Conservation (phyloP, 768 basidiomycete genomes). For the Pulveroboletus sp. region DNA sequence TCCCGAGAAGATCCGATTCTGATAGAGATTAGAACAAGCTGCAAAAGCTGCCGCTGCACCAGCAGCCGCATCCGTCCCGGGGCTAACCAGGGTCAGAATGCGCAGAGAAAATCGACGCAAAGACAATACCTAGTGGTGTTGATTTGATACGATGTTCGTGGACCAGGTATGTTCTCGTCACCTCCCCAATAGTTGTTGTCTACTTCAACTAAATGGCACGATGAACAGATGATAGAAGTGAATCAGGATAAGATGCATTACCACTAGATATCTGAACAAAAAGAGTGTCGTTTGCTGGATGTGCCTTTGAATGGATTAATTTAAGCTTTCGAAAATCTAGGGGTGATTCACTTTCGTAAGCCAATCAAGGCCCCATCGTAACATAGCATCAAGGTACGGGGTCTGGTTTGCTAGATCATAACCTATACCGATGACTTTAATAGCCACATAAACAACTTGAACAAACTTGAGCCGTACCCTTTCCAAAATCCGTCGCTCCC, state of each 20-base stretch:
- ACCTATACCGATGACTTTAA: slow-evolving; percentile 37
- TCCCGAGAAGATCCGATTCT: slow-evolving; percentile 52
- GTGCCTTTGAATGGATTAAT: slow-evolving; percentile 52
- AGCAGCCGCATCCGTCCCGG: slow-evolving; percentile 90
- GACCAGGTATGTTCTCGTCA: slow-evolving; percentile 70
- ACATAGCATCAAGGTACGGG: slow-evolving; percentile 85
- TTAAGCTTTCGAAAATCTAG: background rate
- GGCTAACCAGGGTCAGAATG: slow-evolving; percentile 33
- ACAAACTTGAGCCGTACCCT: slow-evolving; percentile 43
- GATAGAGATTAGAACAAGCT: slow-evolving; percentile 81
- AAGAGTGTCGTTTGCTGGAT: slow-evolving; percentile 68
- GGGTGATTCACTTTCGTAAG: slow-evolving; percentile 64
- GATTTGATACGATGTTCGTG: slow-evolving; percentile 75
- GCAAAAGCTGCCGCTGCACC: slow-evolving; percentile 84
- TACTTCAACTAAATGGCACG: slow-evolving; percentile 41
- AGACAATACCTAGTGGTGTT: slow-evolving; percentile 54
- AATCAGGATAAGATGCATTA: slow-evolving; percentile 22
- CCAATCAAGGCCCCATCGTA: slow-evolving; percentile 93
- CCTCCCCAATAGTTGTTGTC: slow-evolving; percentile 91
- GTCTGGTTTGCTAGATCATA: slow-evolving; percentile 88
- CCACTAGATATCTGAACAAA: slow-evolving; percentile 75
- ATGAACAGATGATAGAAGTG: slow-evolving; percentile 2
- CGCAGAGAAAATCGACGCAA: background rate
- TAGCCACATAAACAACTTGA: background rate
- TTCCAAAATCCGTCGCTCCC: slow-evolving; percentile 83